Evolutionary conservation across 805 yeast genomes (phyloP), one percentile per base, ranked within the genome.

Genomic region (Metschnikowia santaceciliae): DNA sequence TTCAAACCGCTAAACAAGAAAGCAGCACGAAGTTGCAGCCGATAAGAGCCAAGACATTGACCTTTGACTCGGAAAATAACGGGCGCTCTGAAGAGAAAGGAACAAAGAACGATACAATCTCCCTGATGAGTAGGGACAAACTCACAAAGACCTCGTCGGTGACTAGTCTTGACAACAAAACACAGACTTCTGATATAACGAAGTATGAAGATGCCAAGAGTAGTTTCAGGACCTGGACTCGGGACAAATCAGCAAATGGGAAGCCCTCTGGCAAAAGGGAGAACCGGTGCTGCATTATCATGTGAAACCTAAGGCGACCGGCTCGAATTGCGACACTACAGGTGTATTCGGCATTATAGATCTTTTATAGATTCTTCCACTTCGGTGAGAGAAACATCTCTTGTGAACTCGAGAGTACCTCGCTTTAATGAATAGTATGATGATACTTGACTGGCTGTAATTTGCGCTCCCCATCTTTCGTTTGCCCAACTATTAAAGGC

Each of bases 271-370:
- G 32, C 26, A 20, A 35, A 11, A 33, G 26, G 30, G 47, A 54
- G 46, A 34, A 54, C 13, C 57, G 60, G 4, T 61, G 65, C 48
- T 61, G 65, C 44, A 45, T 51, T 22, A 55, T 61, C 42, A 49
- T 54, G 53, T 61, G 41, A 52, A 39, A 32, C 6, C 17, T 7
- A 10, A 35, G 22, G 15, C 17, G 11, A n/a, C 10, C 14, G 41
- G 38, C 39, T 43, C 42, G 37, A 43, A 38, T 23, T n/a, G 32
- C 37, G 42, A 26, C 45, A 42, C 36, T 20, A 20, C 30, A 42
- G 33, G 43, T 26, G 43, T 15, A 32, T 22, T 33, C 22, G 30
- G 46, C 46, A 33, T 42, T 22, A 42, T 32, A 42, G 37, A 42
- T 17, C 33, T 20, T 42, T 42, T 33, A 42, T 42, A 42, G 46